phyloP scores from a whole-genome alignment of 2,329 filamentous ascomycete species.

The Camptophora hylomeconis region DNA sequence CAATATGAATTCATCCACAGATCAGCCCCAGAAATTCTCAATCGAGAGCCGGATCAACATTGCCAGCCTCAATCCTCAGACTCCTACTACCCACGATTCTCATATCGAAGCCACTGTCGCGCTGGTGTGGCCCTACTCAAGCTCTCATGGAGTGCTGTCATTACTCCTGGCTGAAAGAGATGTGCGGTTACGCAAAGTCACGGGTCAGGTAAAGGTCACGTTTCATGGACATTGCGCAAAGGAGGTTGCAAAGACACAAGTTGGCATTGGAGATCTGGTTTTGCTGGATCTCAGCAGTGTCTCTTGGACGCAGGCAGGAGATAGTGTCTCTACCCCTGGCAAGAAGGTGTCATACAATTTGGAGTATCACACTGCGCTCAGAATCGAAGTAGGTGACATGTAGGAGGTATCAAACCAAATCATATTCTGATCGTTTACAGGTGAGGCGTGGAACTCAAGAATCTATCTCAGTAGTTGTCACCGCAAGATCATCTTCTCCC shows the following conservation, averaged over 20 bases:
- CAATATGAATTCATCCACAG: too few relatives aligned
- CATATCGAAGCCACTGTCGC: slow-evolving; percentile 60
- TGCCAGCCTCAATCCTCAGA: slow-evolving; percentile 26
- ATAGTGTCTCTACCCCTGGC: slow-evolving; percentile 39
- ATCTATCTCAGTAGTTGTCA: too few relatives aligned
- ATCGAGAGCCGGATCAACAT: slow-evolving; percentile 20
- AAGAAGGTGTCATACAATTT: slow-evolving; percentile 46
- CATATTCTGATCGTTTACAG: too few relatives aligned
- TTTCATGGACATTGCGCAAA: slow-evolving; percentile 61
- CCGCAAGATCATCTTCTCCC: too few relatives aligned
- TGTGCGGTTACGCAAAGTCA: slow-evolving; percentile 61
- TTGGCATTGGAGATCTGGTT: slow-evolving; percentile 70
- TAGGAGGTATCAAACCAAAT: too few relatives aligned
- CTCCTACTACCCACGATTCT: slow-evolving; percentile 15
- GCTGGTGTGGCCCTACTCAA: slow-evolving; percentile 84
- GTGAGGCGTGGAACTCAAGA: too few relatives aligned
- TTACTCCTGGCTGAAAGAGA: slow-evolving; percentile 77
- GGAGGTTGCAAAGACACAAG: slow-evolving; percentile 49
- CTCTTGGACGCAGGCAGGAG: slow-evolving; percentile 46
- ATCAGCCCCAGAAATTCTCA: too few relatives aligned
- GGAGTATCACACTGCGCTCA: too few relatives aligned
- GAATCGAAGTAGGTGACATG: too few relatives aligned
- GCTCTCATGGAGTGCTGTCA: slow-evolving; percentile 57
- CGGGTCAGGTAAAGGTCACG: slow-evolving; percentile 68
- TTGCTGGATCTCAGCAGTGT: slow-evolving; percentile 56